Conservation (phyloP, 1,139 yeast species). For the Sugiyamaella paludigena region DNA sequence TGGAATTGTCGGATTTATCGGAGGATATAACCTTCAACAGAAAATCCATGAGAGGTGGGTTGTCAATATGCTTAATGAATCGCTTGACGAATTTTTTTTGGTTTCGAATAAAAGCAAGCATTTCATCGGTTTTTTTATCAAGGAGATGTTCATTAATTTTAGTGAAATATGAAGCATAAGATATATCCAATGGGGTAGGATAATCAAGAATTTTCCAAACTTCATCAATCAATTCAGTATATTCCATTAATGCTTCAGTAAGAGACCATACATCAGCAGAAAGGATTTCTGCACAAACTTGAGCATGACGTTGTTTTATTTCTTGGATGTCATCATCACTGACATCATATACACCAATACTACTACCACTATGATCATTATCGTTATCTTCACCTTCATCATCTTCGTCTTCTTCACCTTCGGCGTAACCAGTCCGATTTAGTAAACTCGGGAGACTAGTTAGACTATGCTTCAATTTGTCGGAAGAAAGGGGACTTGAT, state of each 20-base stretch:
- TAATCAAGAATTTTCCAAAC: slow-evolving; percentile 79
- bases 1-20: slow-evolving; percentile 72
- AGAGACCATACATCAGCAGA: slow-evolving; percentile 94
- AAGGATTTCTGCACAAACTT: slow-evolving; percentile 85
- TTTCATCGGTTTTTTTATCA: slow-evolving; percentile 85
- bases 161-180: slow-evolving; percentile 84
- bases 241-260: slow-evolving; percentile 86
- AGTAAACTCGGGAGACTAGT: background rate
- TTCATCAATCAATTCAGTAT: slow-evolving; percentile 58
- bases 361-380: slow-evolving; percentile 27
- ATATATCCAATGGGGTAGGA: slow-evolving; percentile 63
- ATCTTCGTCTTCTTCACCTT: slow-evolving; percentile 24
- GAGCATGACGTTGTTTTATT: slow-evolving; percentile 62
- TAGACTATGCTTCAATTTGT: slow-evolving; percentile 2
- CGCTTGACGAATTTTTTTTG: slow-evolving; percentile 64
- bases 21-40: slow-evolving; percentile 71
- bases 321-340: slow-evolving; percentile 27
- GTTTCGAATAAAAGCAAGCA: slow-evolving; percentile 66
- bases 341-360: slow-evolving; percentile 30
- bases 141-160: slow-evolving; percentile 89
- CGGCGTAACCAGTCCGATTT: slow-evolving; percentile 6
- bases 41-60: slow-evolving; percentile 86
- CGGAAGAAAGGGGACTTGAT: background rate
- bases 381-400: slow-evolving; percentile 31
- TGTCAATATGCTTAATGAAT: slow-evolving; percentile 74